Conservation (phyloP, 352 stramenopile species). For the Pythium utonaiense region DNA sequence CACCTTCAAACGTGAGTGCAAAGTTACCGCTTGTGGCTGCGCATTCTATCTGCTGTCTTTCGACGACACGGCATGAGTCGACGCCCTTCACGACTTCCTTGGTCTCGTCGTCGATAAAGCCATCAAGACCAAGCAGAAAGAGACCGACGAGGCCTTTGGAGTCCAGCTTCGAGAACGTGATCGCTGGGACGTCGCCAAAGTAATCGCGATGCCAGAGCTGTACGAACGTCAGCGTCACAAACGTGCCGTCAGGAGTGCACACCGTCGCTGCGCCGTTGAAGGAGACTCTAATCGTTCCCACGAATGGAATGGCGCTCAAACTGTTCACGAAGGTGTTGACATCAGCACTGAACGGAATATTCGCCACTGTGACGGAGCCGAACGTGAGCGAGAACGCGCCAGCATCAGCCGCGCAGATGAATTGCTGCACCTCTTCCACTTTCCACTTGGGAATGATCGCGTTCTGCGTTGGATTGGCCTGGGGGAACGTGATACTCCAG, state of each 20-base stretch:
- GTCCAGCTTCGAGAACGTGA: slow-evolving; percentile 55
- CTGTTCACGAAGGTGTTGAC: slow-evolving; percentile 47
- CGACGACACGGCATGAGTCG: slow-evolving; percentile 60
- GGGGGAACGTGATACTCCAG: slow-evolving; percentile 55
- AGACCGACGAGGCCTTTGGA: slow-evolving; percentile 44
- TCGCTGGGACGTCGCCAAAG: slow-evolving; percentile 55
- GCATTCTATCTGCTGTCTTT: slow-evolving; percentile 60
- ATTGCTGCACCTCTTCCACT: slow-evolving; percentile 68
- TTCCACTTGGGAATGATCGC: slow-evolving; percentile 50
- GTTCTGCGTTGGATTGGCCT: slow-evolving; percentile 43
- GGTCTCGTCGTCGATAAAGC: slow-evolving; percentile 59
- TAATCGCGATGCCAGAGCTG: slow-evolving; percentile 49
- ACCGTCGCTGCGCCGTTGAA: slow-evolving; percentile 37
- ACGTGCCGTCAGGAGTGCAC: slow-evolving; percentile 54
- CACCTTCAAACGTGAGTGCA: slow-evolving; percentile 63
- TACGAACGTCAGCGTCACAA: slow-evolving; percentile 53
- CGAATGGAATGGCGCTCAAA: slow-evolving; percentile 39
- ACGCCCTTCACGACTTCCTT: slow-evolving; percentile 72
- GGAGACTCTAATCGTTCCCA: slow-evolving; percentile 43
- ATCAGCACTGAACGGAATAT: slow-evolving; percentile 59
- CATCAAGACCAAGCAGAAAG: slow-evolving; percentile 38
- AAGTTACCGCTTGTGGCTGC: slow-evolving; percentile 65
- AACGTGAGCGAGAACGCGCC: slow-evolving; percentile 61
- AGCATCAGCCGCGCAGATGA: slow-evolving; percentile 66
- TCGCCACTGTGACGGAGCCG: slow-evolving; percentile 43